phyloP scores from a whole-genome alignment of 352 stramenopile genomes.

The Pythium dissotocum region DNA sequence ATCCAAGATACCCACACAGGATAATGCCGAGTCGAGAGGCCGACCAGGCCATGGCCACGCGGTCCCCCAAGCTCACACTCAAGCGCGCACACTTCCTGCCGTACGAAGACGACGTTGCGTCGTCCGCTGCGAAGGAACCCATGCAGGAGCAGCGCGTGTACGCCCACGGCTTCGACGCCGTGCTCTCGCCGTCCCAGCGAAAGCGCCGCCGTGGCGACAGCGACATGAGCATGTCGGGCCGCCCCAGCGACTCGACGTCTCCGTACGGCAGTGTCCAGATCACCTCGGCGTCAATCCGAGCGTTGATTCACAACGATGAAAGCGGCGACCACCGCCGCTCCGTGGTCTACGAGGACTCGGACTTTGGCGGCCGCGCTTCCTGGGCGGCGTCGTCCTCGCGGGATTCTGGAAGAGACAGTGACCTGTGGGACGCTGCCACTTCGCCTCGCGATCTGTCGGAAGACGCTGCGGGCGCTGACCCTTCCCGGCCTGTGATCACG shows the following conservation, averaged over 20 bases:
- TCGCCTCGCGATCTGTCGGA: neutral
- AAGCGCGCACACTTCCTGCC: constrained; percentile 11
- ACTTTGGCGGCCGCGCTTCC: constrained; percentile 12
- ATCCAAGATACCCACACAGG: constrained; percentile 2
- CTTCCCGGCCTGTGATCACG: constrained; percentile 2
- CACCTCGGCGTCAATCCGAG: constrained; percentile 23
- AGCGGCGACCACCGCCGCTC: constrained; percentile 4
- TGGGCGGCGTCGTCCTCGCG: constrained; percentile 17
- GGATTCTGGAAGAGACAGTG: constrained; percentile 17
- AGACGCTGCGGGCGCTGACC: neutral
- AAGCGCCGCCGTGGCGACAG: constrained; percentile 22
- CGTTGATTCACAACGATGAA: constrained; percentile 9
- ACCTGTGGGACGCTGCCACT: constrained; percentile 7
- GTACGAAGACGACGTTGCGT: neutral
- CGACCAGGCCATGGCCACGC: constrained; percentile 7
- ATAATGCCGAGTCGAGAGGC: neutral
- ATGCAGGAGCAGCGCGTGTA: constrained; percentile 1
- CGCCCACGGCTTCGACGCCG: constrained; percentile 9
- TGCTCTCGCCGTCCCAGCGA: constrained; percentile 20
- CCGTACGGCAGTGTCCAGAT: constrained; percentile 12
- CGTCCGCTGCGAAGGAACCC: neutral
- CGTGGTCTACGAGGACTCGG: constrained; percentile 5
- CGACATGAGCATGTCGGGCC: constrained; percentile 16
- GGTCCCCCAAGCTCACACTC: constrained; percentile 11
- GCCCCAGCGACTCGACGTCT: constrained; percentile 2